phyloP scores from a whole-genome alignment of 139 green algal genomes.

The Haematococcus lacustris region DNA sequence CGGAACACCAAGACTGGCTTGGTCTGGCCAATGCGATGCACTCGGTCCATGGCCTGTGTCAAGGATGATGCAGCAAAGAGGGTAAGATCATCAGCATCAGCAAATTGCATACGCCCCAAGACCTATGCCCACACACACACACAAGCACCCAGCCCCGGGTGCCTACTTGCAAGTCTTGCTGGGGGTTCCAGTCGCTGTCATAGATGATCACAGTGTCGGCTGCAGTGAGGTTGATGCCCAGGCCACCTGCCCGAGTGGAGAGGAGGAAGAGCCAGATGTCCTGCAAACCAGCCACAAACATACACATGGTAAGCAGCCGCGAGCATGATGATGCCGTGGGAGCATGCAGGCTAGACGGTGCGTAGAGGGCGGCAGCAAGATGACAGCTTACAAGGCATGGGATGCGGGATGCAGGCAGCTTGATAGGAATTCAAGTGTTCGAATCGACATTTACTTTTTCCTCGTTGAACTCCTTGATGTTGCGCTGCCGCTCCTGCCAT shows the following conservation, averaged over 20 bases:
- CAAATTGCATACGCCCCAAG: too few species aligned
- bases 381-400: neutral
- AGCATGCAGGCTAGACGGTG: too few species aligned
- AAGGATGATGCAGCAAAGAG: too few species aligned
- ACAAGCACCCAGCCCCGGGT: too few species aligned
- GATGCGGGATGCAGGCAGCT: too few species aligned
- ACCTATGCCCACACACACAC: too few species aligned
- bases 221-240: conserved; percentile 91
- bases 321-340: neutral
- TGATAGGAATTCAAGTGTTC: too few species aligned
- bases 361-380: too few species aligned
- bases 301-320: neutral
- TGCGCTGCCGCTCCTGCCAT: conserved; percentile 56
- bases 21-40: conserved; percentile 95
- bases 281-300: conserved; percentile 2
- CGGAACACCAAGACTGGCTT: conserved; percentile 92
- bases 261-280: conserved; percentile 84
- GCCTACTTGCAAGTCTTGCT: conserved; percentile 85
- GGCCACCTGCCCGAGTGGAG: conserved; percentile 89
- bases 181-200: conserved; percentile 92
- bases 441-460: too few species aligned
- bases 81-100: too few species aligned
- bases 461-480: conserved; percentile 19
- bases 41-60: conserved; percentile 95
- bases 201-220: conserved; percentile 95